Conservation (phyloP, 768 basidiomycete genomes). For the Melanogaster broomeanus region DNA sequence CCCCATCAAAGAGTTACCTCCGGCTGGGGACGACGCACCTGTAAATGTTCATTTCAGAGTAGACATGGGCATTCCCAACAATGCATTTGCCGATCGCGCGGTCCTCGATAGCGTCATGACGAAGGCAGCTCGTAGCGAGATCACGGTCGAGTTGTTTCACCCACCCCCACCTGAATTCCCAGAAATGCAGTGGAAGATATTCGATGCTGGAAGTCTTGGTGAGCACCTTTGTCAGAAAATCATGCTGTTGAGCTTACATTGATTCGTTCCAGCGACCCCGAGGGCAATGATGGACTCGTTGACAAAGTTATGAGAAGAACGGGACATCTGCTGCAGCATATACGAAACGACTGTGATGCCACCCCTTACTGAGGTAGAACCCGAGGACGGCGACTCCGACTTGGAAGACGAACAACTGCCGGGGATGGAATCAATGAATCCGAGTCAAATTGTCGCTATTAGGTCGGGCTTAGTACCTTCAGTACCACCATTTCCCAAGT, state of each 20-base stretch:
- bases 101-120: constrained; percentile 64
- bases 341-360: constrained; percentile 44
- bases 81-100: constrained; percentile 44
- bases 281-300: constrained; percentile 69
- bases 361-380: constrained; percentile 23
- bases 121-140: constrained; percentile 51
- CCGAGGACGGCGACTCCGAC: background rate
- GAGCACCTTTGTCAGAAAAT: constrained; percentile 12
- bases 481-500: constrained; percentile 67
- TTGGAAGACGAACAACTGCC: constrained; percentile 14
- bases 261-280: constrained; percentile 52
- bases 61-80: constrained; percentile 48
- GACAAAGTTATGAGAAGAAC: constrained; percentile 44
- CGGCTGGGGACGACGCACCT: constrained; percentile 33
- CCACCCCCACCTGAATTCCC: constrained; percentile 62
- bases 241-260: constrained; percentile 1
- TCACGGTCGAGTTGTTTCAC: constrained; percentile 54
- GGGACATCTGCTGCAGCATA: constrained; percentile 48
- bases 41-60: constrained; percentile 57
- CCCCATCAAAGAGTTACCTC: constrained; percentile 23
- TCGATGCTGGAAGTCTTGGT: constrained; percentile 63
- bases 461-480: constrained; percentile 43
- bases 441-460: constrained; percentile 56
- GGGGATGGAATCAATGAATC: constrained; percentile 42
- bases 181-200: constrained; percentile 65